A percentile compares a stretch with the other conserved stretches of the same genome.
Conservation (phyloP, 768 basidiomycete genomes). For the Boletus fagicola region DNA sequence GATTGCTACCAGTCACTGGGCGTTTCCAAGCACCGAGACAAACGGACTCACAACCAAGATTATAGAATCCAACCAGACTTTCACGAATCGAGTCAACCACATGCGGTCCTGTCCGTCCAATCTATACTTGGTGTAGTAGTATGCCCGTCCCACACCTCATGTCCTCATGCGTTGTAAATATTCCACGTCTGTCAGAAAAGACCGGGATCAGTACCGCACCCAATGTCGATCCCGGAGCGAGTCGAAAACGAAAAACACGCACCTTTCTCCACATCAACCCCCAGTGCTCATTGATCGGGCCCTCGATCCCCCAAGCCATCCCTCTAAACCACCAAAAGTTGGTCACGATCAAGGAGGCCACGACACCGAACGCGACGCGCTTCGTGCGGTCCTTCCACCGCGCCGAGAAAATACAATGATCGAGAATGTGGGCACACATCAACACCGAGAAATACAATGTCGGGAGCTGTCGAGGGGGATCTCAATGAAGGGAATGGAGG, state of each 20-base stretch:
- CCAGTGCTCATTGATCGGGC: constrained; percentile 76
- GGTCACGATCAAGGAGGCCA: constrained; percentile 57
- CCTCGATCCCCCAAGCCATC: constrained; percentile 89
- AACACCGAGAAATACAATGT: constrained; percentile 96
- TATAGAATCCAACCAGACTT: neutral
- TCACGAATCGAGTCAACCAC: neutral
- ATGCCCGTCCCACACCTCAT: neutral
- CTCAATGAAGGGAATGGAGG: neutral
- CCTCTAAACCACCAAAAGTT: constrained; percentile 96
- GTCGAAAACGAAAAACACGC: constrained; percentile 14
- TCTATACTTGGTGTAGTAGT: neutral
- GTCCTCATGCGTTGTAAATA: constrained; percentile 4
- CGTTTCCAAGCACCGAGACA: neutral
- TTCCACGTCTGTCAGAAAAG: constrained; percentile 27
- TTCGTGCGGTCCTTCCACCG: constrained; percentile 65
- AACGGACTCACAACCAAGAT: neutral
- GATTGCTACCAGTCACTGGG: too few species aligned
- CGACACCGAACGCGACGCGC: constrained; percentile 63
- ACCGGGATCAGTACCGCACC: constrained; percentile 5
- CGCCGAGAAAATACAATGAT: constrained; percentile 89
- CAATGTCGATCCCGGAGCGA: neutral
- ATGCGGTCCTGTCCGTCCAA: neutral
- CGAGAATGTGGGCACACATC: constrained; percentile 86
- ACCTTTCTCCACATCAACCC: constrained; percentile 78
- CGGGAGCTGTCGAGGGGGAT: constrained; percentile 58